Evolutionary conservation across 257 asterid genomes (phyloP), one percentile per base, ranked within the genome.

Genomic region (Linderniella brevidens): DNA sequence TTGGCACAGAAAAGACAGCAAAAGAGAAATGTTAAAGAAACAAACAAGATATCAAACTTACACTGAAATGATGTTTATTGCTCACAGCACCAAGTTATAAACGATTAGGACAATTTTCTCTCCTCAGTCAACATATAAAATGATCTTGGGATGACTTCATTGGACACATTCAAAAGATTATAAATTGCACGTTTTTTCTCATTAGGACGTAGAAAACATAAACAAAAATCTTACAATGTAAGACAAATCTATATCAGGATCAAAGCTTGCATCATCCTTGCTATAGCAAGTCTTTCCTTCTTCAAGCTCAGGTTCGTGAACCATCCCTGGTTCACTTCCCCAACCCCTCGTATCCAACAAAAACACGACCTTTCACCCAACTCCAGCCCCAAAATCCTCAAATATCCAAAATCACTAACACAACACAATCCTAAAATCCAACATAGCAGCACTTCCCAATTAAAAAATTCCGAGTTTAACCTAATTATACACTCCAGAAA

Each of bases 171-270:
- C 3, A 39, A 44, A 13, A 44, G 48, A 8, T 9, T 8, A 44
- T 9, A 44, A 9, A 13, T 44, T 18, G 1, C 19, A 13, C 9
- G 13, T 39, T 1, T 13, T 10, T 10, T 9, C 11, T 5, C 5
- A 44, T 2, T 13, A 44, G 3, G 19, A 44, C 17, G 9, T 59
- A 64, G 53, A 38, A 58, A 50, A 59, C 64, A 62, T 55, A 43
- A 52, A 48, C 67, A 50, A 66, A 58, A 61, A 63, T 57, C 96
- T 71, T 88, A 88, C 96, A 64, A 88, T 63, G 85, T 88, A 88
- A 65, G 98, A 75, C 62, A 88, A 79, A 39, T 74, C 77, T 25
- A 73, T 63, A 49, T 88, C 93, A 71, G 83, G 84, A 61, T 88
- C 94, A 59, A 68, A 59, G 72, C 48, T 72, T 59, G 63, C 52